A percentile compares a stretch with the other conserved stretches of the same genome.
Evolutionary conservation across 176 grass and related monocot species (phyloP).

Genomic region (Musa troglodytarum): DNA sequence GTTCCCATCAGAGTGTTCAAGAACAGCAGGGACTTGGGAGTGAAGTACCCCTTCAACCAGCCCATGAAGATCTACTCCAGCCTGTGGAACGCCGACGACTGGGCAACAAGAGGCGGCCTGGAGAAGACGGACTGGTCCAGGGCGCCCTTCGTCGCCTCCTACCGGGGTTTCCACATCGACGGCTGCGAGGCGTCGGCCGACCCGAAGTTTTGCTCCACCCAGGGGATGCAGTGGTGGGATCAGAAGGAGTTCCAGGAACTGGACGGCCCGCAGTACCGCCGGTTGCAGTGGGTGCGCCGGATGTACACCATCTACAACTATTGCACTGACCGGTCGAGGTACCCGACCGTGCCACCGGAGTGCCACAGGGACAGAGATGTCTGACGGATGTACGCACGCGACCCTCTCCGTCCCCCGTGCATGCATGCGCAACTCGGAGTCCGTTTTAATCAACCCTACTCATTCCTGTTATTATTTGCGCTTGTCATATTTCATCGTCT

Average conservation of each 20-base stretch:
- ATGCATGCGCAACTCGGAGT: no score
- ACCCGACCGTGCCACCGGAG: constrained; percentile 5
- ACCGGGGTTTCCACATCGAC: constrained; percentile 15
- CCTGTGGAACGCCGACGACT: constrained; percentile 21
- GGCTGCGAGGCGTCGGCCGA: constrained; percentile 12
- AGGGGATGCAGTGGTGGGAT: constrained; percentile 10
- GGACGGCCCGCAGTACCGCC: constrained; percentile 12
- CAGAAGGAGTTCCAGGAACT: constrained; percentile 13
- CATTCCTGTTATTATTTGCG: no score
- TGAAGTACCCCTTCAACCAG: constrained; percentile 9
- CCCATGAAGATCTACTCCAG: constrained; percentile 19
- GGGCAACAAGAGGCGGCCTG: constrained; percentile 10
- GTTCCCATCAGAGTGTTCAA: constrained; percentile 13
- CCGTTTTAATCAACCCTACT: no score
- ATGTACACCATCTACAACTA: constrained; percentile 22
- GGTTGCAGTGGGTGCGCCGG: constrained; percentile 6
- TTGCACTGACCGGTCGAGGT: constrained; percentile 7
- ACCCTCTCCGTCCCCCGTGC: no score
- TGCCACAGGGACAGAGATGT: constrained; percentile 3
- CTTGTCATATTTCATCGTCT: no score
- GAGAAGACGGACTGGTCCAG: constrained; percentile 13
- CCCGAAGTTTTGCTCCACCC: constrained; percentile 16
- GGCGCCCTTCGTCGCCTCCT: constrained; percentile 14
- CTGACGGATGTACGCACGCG: no score
- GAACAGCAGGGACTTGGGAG: constrained; percentile 14